Evolutionary conservation across 768 basidiomycete species (phyloP).

Genomic region (Pleurotus tuoliensis): DNA sequence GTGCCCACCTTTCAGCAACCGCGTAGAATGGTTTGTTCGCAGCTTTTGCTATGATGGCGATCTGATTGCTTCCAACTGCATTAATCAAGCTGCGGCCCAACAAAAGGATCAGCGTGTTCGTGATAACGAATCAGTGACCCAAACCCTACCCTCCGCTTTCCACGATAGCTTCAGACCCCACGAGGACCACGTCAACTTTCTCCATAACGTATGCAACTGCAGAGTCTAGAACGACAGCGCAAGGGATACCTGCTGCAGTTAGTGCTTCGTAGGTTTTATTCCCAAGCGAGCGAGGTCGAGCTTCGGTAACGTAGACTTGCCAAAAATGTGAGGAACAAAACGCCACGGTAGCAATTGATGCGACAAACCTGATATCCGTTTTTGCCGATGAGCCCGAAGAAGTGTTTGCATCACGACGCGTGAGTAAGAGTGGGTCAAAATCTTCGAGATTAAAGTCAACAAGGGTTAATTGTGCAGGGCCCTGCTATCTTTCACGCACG

Average conservation of each 20-base stretch:
- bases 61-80: constrained; percentile 93
- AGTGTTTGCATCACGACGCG: constrained; percentile 93
- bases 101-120: background rate
- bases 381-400: constrained; percentile 83
- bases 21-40: constrained; percentile 96
- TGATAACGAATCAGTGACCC: constrained; percentile 7
- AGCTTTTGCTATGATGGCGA: constrained; percentile 93
- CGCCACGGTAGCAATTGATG: constrained; percentile 16
- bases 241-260: constrained; percentile 87
- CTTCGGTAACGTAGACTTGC: constrained; percentile 93
- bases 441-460: constrained; percentile 40
- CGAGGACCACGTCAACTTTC: constrained; percentile 90
- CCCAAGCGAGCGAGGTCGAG: constrained; percentile 82
- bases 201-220: constrained; percentile 98
- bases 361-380: constrained; percentile 73
- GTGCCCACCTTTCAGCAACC: constrained; percentile 75
- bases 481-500: constrained; percentile 36
- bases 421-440: constrained; percentile 96
- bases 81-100: constrained; percentile 52
- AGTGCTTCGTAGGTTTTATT: constrained; percentile 89
- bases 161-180: constrained; percentile 97
- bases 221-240: constrained; percentile 91
- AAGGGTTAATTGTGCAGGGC: constrained; percentile 9
- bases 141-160: constrained; percentile 75
- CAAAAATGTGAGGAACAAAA: constrained; percentile 13